These are phyloP conservation scores for Leishmania tarentolae DNA, from an alignment of 208 protist genomes.

Conservation along the genomic window DNA sequence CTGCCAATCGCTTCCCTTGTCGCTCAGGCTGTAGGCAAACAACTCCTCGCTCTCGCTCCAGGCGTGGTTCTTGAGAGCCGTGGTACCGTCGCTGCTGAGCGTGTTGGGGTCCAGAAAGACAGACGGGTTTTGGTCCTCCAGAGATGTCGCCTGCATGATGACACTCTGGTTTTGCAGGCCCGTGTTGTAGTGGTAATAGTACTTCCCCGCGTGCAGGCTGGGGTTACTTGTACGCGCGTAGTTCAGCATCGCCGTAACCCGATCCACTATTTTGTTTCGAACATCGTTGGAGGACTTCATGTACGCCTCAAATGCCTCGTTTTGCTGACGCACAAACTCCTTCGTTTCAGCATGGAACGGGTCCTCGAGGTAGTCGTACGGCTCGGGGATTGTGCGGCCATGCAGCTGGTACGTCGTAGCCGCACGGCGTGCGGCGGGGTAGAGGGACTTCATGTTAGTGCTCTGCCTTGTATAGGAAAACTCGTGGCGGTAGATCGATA, in stretches of 20 bases:
- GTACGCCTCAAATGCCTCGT: slow-evolving; percentile 65
- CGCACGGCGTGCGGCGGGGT: slow-evolving; percentile 64
- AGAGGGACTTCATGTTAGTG: slow-evolving; percentile 38
- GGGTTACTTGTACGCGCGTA: slow-evolving; percentile 81
- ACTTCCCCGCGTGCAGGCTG: slow-evolving; percentile 57
- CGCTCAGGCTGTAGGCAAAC: slow-evolving; percentile 85
- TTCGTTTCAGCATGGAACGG: slow-evolving; percentile 85
- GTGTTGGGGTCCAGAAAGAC: slow-evolving; percentile 93
- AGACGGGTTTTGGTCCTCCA: slow-evolving; percentile 31
- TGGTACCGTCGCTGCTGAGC: slow-evolving; percentile 87
- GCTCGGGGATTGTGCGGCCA: slow-evolving; percentile 75
- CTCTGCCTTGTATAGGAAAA: background rate
- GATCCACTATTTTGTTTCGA: slow-evolving; percentile 60
- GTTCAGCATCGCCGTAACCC: slow-evolving; percentile 62
- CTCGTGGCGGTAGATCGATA: background rate
- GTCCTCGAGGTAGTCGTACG: slow-evolving; percentile 95
- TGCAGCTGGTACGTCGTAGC: slow-evolving; percentile 72
- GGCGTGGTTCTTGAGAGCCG: slow-evolving; percentile 45
- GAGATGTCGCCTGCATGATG: slow-evolving; percentile 49
- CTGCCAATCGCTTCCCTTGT: slow-evolving; percentile 93
- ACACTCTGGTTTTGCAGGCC: slow-evolving; percentile 93
- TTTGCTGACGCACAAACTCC: slow-evolving; percentile 89
- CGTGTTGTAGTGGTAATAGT: slow-evolving; percentile 92
- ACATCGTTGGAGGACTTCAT: slow-evolving; percentile 56
- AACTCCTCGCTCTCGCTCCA: slow-evolving; percentile 83